phyloP scores from a whole-genome alignment of 192 early-diverging fungal genomes.

The Oehlia diaphana region DNA sequence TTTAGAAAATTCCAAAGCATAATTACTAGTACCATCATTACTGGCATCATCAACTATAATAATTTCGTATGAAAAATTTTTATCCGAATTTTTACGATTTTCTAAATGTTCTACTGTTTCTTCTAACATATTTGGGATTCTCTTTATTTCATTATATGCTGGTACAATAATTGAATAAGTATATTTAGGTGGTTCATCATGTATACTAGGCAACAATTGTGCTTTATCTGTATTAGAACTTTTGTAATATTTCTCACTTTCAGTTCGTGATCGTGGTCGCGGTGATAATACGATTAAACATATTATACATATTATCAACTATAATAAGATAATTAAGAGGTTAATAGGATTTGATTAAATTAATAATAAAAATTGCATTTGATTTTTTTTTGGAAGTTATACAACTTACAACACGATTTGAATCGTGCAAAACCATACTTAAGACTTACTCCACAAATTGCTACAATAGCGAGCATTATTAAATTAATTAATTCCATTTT shows the following conservation, averaged over 20 bases:
- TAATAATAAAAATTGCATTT: too few relatives aligned
- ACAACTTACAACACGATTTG: background rate
- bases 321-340: background rate
- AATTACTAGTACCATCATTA: conserved; percentile 69
- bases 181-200: conserved; percentile 45
- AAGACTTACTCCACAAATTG: background rate
- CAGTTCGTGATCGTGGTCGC: conserved; percentile 46
- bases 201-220: conserved; percentile 45
- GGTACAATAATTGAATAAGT: conserved; percentile 83
- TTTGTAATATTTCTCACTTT: conserved; percentile 54
- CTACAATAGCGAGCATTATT: background rate
- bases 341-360: too few relatives aligned
- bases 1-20: conserved; percentile 68
- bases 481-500: background rate
- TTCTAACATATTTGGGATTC: conserved; percentile 82
- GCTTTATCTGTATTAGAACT: conserved; percentile 37
- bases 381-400: background rate
- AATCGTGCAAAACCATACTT: background rate
- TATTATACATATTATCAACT: conserved; percentile 38
- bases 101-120: conserved; percentile 74
- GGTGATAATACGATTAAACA: conserved; percentile 40
- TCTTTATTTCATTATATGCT: conserved; percentile 85
- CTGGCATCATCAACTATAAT: conserved; percentile 94
- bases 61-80: conserved; percentile 75
- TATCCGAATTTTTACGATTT: conserved; percentile 38